These are phyloP conservation scores for Butyriboletus appendiculatus DNA, from an alignment of 1,284 basidiomycete genomes.

Conservation along the genomic window DNA sequence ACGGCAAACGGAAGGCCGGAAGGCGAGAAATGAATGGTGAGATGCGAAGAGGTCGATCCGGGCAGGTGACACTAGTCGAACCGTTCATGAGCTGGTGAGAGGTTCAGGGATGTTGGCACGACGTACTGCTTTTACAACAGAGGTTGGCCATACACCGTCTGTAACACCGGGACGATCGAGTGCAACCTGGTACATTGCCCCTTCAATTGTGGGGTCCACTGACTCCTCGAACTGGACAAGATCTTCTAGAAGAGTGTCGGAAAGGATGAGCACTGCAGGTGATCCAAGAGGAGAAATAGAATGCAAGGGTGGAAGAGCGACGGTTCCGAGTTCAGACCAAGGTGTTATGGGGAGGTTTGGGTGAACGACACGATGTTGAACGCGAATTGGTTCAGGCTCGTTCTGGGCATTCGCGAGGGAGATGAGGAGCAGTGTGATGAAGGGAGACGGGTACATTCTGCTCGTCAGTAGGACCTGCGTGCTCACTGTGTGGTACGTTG, in stretches of 20 bases:
- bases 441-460: constrained; percentile 6
- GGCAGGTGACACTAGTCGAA: constrained; percentile 59
- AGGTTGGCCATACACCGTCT: constrained; percentile 58
- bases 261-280: constrained; percentile 33
- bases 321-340: constrained; percentile 37
- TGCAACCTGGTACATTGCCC: constrained; percentile 73
- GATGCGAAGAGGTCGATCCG: constrained; percentile 49
- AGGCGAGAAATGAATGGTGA: constrained; percentile 57
- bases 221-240: constrained; percentile 43
- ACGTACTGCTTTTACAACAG: constrained; percentile 73
- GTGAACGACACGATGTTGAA: constrained; percentile 44
- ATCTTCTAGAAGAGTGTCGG: constrained; percentile 45
- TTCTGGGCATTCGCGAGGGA: constrained; percentile 13
- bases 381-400: constrained; percentile 20
- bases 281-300: constrained; percentile 28
- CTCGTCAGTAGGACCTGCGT: background rate
- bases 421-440: constrained; percentile 18
- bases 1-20: constrained; percentile 56
- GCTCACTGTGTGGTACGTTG: constrained; percentile 3
- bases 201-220: constrained; percentile 38
- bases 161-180: constrained; percentile 55
- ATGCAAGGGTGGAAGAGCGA: constrained; percentile 33
- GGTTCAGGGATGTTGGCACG: constrained; percentile 8
- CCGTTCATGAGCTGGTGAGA: constrained; percentile 11
- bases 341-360: constrained; percentile 37